Base-by-base conservation (phyloP, 2,329 filamentous ascomycete genomes). In the Stachybotrys echinatus region DNA sequence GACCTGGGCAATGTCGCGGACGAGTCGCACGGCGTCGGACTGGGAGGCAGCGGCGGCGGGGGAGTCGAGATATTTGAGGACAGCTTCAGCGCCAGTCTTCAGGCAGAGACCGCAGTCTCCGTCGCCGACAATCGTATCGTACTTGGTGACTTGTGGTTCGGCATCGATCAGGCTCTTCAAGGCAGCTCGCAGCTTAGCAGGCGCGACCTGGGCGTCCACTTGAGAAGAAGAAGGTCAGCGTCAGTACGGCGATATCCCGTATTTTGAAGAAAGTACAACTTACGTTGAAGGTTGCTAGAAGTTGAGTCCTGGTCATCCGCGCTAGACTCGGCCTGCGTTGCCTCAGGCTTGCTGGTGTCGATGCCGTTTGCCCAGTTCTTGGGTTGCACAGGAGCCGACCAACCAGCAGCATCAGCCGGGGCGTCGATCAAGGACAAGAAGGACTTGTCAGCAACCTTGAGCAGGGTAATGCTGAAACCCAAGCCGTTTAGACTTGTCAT, bases 401-500 rank as follows among this genome's bases (percentile, higher is more conserved):
- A 53, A 7, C 51, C 51, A 17, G 45, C 34, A 43, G 48, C 51
- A n/a, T 43, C 38, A n/a, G 50, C 34, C 31, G 31, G 48, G 17
- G 19, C 17, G 27, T 54, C 45, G 23, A 54, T 21, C 6, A 34
- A 42, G 22, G 34, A 12, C 20, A 43, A 27, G 18, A 39, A 46
- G 12, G 38, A 40, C 39, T 23, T n/a, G 18, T 50, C 10, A 6
- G 27, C 27, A 10, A 45, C 21, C 8, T 51, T 50, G 6, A 54
- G 22, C 8, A 52, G 62, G 4, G 83, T 85, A 50, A 88, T 79
- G 54, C 83, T 87, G 69, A 89, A 89, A 5, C 86, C 86, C 7
- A 86, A 72, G 1, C 84, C 85, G 55, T 89, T 88, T 53, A 89
- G 66, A 54, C 83, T 87, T 18, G 85, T 88, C 76, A 89, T 83